Evolutionary conservation across 208 protist genomes (phyloP).

Genomic region (Tritrichomonas foetus): DNA sequence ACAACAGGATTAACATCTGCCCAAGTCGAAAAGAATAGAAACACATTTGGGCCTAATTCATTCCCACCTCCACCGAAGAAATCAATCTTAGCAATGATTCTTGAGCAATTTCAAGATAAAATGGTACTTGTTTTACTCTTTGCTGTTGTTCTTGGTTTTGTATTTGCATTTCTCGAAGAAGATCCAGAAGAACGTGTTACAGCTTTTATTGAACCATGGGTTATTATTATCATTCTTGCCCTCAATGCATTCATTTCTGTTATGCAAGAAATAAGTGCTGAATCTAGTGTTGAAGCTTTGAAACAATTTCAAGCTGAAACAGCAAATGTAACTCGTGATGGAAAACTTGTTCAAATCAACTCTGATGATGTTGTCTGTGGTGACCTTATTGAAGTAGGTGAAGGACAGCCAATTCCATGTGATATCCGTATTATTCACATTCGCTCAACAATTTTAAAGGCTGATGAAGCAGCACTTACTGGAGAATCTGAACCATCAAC

Average conservation of each 20-base stretch:
- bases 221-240: slow-evolving; percentile 83
- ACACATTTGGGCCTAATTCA: slow-evolving; percentile 10
- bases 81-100: slow-evolving; percentile 69
- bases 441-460: slow-evolving; percentile 57
- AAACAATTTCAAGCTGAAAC: slow-evolving; percentile 56
- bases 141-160: slow-evolving; percentile 70
- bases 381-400: slow-evolving; percentile 79
- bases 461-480: slow-evolving; percentile 76
- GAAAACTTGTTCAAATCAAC: slow-evolving; percentile 53
- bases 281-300: slow-evolving; percentile 69
- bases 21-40: not conserved
- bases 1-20: not conserved
- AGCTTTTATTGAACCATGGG: slow-evolving; percentile 77
- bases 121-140: slow-evolving; percentile 73
- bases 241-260: slow-evolving; percentile 80
- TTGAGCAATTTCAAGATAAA: slow-evolving; percentile 75
- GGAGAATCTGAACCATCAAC: slow-evolving; percentile 69
- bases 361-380: slow-evolving; percentile 79
- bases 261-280: slow-evolving; percentile 77
- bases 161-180: slow-evolving; percentile 67
- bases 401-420: slow-evolving; percentile 83
- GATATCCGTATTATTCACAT: slow-evolving; percentile 78
- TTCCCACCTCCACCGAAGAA: slow-evolving; percentile 48
- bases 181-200: slow-evolving; percentile 43
- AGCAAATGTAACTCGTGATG: slow-evolving; percentile 63